Base-by-base conservation (phyloP, 2,329 filamentous ascomycete genomes). In the Karstenula rhodostoma region DNA sequence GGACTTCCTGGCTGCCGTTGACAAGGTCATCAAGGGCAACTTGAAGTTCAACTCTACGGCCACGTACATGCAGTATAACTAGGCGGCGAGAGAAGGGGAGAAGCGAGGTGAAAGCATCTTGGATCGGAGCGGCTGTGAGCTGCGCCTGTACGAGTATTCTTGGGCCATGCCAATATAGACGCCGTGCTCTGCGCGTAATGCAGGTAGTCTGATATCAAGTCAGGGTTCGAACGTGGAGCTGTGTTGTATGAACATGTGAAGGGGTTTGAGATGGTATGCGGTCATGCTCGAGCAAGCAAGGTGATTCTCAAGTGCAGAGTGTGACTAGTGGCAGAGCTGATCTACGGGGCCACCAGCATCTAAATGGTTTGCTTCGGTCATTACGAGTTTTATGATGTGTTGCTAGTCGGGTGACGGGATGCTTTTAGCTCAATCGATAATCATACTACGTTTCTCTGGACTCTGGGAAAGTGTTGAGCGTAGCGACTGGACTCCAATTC, bases 21-120 rank as follows among this genome's bases (percentile, higher is more conserved):
- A 99, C 85, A 99, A 99, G 88, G 95, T 99, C 66, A 98, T 98
- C 84, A 97, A 97, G 87, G 94, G 92, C 72, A 97, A 98, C 81
- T 85, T 97, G 78, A 99, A 99, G 88, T 99, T 99, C 86, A 98
- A 97, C 87, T 96, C 92, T 60, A 99, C 95, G 61, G 94, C 95
- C 52, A 93, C 92, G 65, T 99, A 99, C 83, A 95, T 95, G 87
- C 95, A 98, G 83, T 99, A 99, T 86, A 99, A 99, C 82, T 98
- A 96, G 77, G 40, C 35, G 10, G 25, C 23, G 15, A 13, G 5
- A 37, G 47, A 15, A 23, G 35, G 22, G 29, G 46, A 48, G 4
- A 32, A 29, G 27, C 29, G 23, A 44, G 46, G 8, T 42, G 35
- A 23, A 33, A 40, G 43, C 22, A 25, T 48, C 15, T 29, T 35